These are phyloP conservation scores for Ephemerocybe angulata DNA, from an alignment of 768 basidiomycete species.

Conservation along the genomic window DNA sequence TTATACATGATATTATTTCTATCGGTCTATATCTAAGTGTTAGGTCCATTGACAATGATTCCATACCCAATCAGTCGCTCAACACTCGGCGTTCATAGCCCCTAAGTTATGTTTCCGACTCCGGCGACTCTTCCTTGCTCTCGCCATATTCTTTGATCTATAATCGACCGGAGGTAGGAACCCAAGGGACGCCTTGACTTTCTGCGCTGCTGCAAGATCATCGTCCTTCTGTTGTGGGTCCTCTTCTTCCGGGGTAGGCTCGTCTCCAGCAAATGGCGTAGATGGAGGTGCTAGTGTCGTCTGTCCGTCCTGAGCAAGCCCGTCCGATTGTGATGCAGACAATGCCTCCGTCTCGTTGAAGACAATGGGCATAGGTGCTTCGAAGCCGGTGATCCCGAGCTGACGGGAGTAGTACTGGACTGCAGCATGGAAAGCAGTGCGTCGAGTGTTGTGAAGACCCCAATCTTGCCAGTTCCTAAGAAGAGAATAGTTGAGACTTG, in stretches of 20 bases:
- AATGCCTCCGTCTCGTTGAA: constrained; percentile 34
- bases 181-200: constrained; percentile 39
- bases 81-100: constrained; percentile 26
- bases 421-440: constrained; percentile 78
- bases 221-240: constrained; percentile 14
- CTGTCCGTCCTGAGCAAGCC: background rate
- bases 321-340: constrained; percentile 8
- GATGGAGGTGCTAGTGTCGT: background rate
- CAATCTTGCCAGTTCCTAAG: constrained; percentile 43
- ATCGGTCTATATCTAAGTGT: too few relatives aligned
- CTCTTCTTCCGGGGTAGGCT: too few relatives aligned
- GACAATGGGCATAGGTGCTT: constrained; percentile 59
- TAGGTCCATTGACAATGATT: too few relatives aligned
- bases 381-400: constrained; percentile 59
- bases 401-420: constrained; percentile 69
- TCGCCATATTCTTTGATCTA: constrained; percentile 28
- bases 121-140: constrained; percentile 37
- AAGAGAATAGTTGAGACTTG: background rate
- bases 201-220: constrained; percentile 27
- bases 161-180: constrained; percentile 43
- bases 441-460: constrained; percentile 56
- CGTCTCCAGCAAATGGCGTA: background rate
- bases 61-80: too few relatives aligned
- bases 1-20: too few relatives aligned
- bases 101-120: constrained; percentile 39